Conservation (phyloP, 345 rosid genomes). For the Iberis pinnata region DNA sequence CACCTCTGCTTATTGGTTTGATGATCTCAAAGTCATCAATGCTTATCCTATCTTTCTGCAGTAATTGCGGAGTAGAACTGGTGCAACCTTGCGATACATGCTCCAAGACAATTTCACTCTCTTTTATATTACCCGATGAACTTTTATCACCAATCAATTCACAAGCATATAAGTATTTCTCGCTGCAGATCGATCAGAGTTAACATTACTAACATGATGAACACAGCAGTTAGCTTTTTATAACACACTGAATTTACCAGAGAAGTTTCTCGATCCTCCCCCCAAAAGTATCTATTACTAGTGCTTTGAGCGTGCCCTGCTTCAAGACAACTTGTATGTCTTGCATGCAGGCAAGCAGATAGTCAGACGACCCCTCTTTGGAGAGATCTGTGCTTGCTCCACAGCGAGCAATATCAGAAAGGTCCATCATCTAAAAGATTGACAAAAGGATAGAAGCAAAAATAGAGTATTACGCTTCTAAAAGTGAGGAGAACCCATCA, state of each 20-base stretch:
- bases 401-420: constrained; percentile 77
- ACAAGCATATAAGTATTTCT: constrained; percentile 63
- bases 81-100: constrained; percentile 43
- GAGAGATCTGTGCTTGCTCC: constrained; percentile 57
- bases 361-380: constrained; percentile 52
- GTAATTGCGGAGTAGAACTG: constrained; percentile 41
- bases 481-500: neutral
- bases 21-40: constrained; percentile 80
- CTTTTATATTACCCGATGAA: constrained; percentile 32
- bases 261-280: constrained; percentile 67
- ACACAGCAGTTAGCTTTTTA: constrained; percentile 11
- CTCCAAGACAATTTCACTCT: constrained; percentile 40
- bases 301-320: constrained; percentile 65
- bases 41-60: constrained; percentile 61
- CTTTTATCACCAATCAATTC: constrained; percentile 40
- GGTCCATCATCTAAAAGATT: constrained; percentile 60
- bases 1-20: constrained; percentile 82
- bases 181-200: constrained; percentile 40
- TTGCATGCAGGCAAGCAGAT: constrained; percentile 69
- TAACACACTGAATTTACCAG: constrained; percentile 34
- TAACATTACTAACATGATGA: constrained; percentile 5
- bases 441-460: neutral
- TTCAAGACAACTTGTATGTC: constrained; percentile 66
- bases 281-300: constrained; percentile 74
- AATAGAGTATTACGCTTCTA: neutral